Base-by-base conservation (phyloP, 2,329 filamentous ascomycete species). In the Monosporascus sp. region DNA sequence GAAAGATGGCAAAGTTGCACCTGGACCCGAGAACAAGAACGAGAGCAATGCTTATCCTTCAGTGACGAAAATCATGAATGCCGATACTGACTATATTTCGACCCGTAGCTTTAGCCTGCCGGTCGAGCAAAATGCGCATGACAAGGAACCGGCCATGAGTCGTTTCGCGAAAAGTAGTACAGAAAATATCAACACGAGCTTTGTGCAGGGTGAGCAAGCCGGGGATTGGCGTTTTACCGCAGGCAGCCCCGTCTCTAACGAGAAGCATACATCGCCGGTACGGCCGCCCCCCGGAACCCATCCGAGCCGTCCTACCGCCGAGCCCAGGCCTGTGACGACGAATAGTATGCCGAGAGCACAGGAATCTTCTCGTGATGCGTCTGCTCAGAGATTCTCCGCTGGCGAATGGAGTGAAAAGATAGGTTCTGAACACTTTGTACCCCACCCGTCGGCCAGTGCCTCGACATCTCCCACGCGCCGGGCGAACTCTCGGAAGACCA, bases 131-230 rank as follows among this genome's bases (percentile, higher is more conserved):
- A 72, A 77, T 41, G 70, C 70, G 0, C 74, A 75, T 51, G 60
- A 63, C 11, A 65, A 72, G 6, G 66, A 69, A 9, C 63, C 71
- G n/a, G 64, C 69, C 20, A 68, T 65, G 37, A 67, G 71, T 43
- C 67, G 66, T 3, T 81, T 83, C 55, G 63, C 71, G 40, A 76
- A 75, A 55, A 77, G 68, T 53, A 85, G 79, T 60, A 71, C 78
- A 20, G 81, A 86, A 53, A 81, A 79, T 50, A 86, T 86, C 59
- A 82, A 83, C 65, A 86, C 82, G 18, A 79, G 72, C 40, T 86
- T 86, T 66, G 76, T 76, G 20, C 71, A 78, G 4, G 75, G 77
- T 15, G 76, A 82, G 20, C 65, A 70, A 44, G 59, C 70, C 5
- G 67, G 70, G 37, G 66, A 70, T 20, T 81, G 74, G 75, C 71